A percentile compares a stretch with the other conserved stretches of the same genome.
These are phyloP conservation scores for Ophidiomyces ophidiicola DNA, from an alignment of 2,329 filamentous ascomycete genomes.

Conservation along the genomic window DNA sequence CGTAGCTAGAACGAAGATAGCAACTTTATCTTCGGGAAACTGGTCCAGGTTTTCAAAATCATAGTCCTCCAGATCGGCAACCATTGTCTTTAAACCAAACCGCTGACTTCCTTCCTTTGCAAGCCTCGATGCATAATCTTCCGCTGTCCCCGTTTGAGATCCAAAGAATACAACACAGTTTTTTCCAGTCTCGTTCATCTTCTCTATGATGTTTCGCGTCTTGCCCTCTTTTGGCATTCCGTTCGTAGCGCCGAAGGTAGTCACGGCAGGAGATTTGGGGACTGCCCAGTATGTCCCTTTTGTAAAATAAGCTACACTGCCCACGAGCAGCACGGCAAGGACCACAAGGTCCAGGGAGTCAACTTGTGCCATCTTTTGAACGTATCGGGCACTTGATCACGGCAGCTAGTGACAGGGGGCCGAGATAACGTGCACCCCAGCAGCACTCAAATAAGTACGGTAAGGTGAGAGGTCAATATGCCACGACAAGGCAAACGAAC, in stretches of 20 bases:
- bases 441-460: too few relatives aligned
- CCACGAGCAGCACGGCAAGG: slow-evolving; percentile 70
- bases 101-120: slow-evolving; percentile 95
- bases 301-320: slow-evolving; percentile 90
- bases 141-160: slow-evolving; percentile 94
- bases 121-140: slow-evolving; percentile 91
- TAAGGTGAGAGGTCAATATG: too few relatives aligned
- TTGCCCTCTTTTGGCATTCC: slow-evolving; percentile 59
- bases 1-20: slow-evolving; percentile 90
- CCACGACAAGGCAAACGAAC: too few relatives aligned
- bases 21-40: slow-evolving; percentile 78
- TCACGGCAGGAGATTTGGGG: slow-evolving; percentile 76
- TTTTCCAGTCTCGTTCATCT: slow-evolving; percentile 89
- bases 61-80: slow-evolving; percentile 94
- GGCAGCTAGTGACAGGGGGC: too few relatives aligned
- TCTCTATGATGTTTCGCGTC: slow-evolving; percentile 85
- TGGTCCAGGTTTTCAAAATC: slow-evolving; percentile 89
- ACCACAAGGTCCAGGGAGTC: slow-evolving; percentile 92
- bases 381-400: too few relatives aligned
- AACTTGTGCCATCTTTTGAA: slow-evolving; percentile 70
- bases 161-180: slow-evolving; percentile 98
- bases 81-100: slow-evolving; percentile 95
- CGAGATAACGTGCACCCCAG: too few relatives aligned
- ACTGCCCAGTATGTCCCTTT: slow-evolving; percentile 92
- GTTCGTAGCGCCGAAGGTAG: slow-evolving; percentile 49